Conservation (phyloP, 1,284 basidiomycete genomes). For the Cutaneotrichosporon cutaneum region DNA sequence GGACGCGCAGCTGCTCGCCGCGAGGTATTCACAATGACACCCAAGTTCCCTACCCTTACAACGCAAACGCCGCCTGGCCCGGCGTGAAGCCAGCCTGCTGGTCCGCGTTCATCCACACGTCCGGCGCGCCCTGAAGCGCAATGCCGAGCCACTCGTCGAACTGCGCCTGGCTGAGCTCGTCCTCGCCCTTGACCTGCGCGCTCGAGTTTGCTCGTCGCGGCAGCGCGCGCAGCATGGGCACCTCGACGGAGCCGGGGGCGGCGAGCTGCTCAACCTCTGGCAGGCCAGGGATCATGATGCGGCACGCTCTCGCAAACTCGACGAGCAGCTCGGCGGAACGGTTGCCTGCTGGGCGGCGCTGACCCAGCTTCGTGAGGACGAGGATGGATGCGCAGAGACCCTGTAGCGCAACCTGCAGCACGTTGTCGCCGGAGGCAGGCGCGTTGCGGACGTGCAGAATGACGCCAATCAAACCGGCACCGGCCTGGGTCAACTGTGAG, state of each 20-base stretch:
- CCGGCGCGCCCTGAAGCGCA: constrained; percentile 27
- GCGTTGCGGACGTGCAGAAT: constrained; percentile 33
- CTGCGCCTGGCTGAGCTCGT: constrained; percentile 20
- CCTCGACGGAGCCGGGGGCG: constrained; percentile 25
- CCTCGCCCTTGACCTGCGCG: constrained; percentile 5
- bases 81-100: constrained; percentile 19
- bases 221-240: constrained; percentile 38
- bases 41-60: neutral
- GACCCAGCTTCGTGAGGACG: constrained; percentile 31
- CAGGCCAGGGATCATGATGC: constrained; percentile 28
- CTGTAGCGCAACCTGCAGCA: constrained; percentile 32
- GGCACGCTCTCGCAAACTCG: constrained; percentile 37
- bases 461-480: constrained; percentile 39
- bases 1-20: neutral
- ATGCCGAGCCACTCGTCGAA: constrained; percentile 37
- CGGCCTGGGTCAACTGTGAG: constrained; percentile 39
- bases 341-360: constrained; percentile 35
- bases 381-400: constrained; percentile 34
- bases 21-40: constrained; percentile 1
- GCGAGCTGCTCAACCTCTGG: constrained; percentile 19
- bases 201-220: constrained; percentile 23
- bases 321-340: constrained; percentile 35
- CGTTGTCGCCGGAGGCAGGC: constrained; percentile 21
- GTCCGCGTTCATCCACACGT: constrained; percentile 23
- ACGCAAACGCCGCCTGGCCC: constrained; percentile 7